Evolutionary conservation across 441 rosid genomes (phyloP).

Genomic region (Adansonia rubrostipa): DNA sequence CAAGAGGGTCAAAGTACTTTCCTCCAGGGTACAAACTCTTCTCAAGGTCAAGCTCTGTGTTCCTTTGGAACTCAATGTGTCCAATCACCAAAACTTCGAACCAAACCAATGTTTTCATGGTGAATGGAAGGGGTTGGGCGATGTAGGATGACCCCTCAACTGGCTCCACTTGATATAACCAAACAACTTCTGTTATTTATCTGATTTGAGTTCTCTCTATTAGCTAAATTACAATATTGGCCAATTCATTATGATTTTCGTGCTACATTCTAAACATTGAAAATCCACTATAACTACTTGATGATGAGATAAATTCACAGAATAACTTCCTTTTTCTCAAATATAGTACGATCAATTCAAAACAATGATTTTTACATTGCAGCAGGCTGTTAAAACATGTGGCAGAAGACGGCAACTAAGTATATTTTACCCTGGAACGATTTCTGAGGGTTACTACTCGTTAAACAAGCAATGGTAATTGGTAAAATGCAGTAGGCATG

Average conservation of each 20-base stretch:
- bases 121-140: constrained; percentile 92
- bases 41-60: constrained; percentile 90
- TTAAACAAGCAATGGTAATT: not conserved
- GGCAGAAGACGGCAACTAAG: too few species aligned
- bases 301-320: too few species aligned
- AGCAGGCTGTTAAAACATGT: too few species aligned
- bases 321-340: too few species aligned
- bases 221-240: too few species aligned
- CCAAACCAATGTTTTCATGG: constrained; percentile 81
- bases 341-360: not conserved
- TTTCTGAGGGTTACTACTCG: not conserved
- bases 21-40: constrained; percentile 92
- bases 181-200: not conserved
- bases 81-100: constrained; percentile 84
- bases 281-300: not conserved
- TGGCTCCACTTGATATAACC: constrained; percentile 67
- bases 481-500: not conserved
- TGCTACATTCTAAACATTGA: not conserved
- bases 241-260: too few species aligned
- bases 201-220: not conserved
- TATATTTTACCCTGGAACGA: too few species aligned
- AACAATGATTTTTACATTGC: too few species aligned
- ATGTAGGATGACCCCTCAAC: constrained; percentile 88
- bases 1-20: constrained; percentile 78
- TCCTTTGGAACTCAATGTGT: constrained; percentile 94